phyloP scores from a whole-genome alignment of 208 protist genomes.

The Angomonas deanei region DNA sequence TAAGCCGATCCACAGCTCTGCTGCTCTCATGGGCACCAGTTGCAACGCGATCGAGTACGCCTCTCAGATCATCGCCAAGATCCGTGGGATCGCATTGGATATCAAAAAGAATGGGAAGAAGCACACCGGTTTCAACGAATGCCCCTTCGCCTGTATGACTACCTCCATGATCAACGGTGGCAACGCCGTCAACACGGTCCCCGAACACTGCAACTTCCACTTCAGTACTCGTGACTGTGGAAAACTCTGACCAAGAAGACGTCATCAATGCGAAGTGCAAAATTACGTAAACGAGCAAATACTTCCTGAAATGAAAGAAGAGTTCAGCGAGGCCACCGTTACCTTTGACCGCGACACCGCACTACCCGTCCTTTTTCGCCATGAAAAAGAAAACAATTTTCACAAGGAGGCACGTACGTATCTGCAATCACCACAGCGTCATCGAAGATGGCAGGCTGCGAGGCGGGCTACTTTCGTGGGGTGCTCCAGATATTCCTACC shows the following conservation, averaged over 20 bases:
- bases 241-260: constrained; percentile 12
- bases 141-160: constrained; percentile 20
- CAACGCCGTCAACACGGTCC: constrained; percentile 49
- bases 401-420: constrained; percentile 16
- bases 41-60: constrained; percentile 36
- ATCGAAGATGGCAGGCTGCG: constrained; percentile 1
- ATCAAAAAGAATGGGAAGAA: constrained; percentile 11
- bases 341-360: constrained; percentile 3
- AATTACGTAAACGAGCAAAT: constrained; percentile 28
- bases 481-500: constrained; percentile 7
- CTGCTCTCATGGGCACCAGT: constrained; percentile 31
- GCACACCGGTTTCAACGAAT: constrained; percentile 19
- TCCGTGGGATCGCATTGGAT: constrained; percentile 21
- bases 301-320: constrained; percentile 31
- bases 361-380: constrained; percentile 26
- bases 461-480: constrained; percentile 12
- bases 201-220: constrained; percentile 33
- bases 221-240: constrained; percentile 36
- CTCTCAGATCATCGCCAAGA: constrained; percentile 34
- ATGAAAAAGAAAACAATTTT: constrained; percentile 31
- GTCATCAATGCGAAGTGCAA: constrained; percentile 23
- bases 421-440: not conserved
- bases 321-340: constrained; percentile 32
- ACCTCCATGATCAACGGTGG: constrained; percentile 34
- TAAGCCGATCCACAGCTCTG: constrained; percentile 46